A percentile compares a stretch with the other conserved stretches of the same genome.
These are phyloP conservation scores for Amylostereum chailletii DNA, from an alignment of 1,284 basidiomycete species.

Conservation along the genomic window DNA sequence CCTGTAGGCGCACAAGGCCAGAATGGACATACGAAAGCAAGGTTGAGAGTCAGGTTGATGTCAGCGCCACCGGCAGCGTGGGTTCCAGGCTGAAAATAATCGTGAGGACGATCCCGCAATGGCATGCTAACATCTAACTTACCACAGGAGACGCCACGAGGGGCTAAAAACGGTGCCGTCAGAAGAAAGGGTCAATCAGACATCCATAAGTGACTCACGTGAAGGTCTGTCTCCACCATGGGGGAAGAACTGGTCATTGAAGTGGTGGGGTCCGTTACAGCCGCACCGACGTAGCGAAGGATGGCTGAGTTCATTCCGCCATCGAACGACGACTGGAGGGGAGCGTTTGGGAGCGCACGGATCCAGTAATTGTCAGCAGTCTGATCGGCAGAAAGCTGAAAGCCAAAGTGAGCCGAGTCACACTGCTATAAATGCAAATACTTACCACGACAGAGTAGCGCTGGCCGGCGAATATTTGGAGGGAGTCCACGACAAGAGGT, in stretches of 20 bases:
- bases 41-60: constrained; percentile 8
- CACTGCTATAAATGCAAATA: constrained; percentile 17
- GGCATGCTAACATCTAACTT: no score
- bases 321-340: not conserved
- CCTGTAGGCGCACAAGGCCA: not conserved
- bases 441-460: constrained; percentile 23
- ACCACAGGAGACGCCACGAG: no score
- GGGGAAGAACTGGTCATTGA: constrained; percentile 8
- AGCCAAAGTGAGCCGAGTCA: constrained; percentile 25
- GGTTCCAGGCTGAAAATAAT: constrained; percentile 6
- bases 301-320: constrained; percentile 16
- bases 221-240: constrained; percentile 9
- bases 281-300: constrained; percentile 27
- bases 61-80: constrained; percentile 9
- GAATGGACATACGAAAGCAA: not conserved
- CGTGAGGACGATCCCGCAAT: not conserved
- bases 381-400: constrained; percentile 15
- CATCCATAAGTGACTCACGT: constrained; percentile 7
- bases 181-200: constrained; percentile 16
- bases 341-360: not conserved
- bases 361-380: not conserved
- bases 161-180: not conserved
- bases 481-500: constrained; percentile 21
- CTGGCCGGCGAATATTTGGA: constrained; percentile 28
- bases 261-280: constrained; percentile 20